A percentile compares a stretch with the other conserved stretches of the same genome.
Conservation (phyloP, 208 protist species). For the Porcisia hertigi region DNA sequence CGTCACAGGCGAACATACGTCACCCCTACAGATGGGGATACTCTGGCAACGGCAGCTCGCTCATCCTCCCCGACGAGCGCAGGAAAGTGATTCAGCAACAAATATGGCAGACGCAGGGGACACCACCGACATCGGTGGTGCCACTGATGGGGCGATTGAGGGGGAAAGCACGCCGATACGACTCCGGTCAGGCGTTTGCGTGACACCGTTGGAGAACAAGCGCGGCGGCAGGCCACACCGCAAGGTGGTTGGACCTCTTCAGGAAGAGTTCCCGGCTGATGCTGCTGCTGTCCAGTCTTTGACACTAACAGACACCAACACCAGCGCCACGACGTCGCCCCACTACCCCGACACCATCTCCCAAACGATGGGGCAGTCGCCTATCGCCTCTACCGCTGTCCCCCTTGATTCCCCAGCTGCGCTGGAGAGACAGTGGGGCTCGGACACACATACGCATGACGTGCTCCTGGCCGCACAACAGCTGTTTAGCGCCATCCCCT, state of each 20-base stretch:
- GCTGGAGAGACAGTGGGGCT: neutral
- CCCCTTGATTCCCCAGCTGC: neutral
- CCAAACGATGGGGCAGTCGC: neutral
- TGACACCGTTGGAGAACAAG: neutral
- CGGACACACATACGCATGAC: neutral
- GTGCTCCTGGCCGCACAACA: neutral
- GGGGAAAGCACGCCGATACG: neutral
- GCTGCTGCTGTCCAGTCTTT: neutral
- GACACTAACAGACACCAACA: neutral
- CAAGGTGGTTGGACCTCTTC: neutral
- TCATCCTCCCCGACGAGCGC: neutral
- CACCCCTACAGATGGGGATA: conserved; percentile 2
- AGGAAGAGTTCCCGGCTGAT: neutral
- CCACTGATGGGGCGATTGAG: neutral
- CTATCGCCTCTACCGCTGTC: neutral
- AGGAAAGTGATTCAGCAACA: neutral
- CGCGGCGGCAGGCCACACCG: neutral
- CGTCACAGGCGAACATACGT: conserved; percentile 2
- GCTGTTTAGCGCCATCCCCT: neutral
- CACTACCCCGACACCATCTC: conserved; percentile 6
- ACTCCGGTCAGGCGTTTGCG: neutral
- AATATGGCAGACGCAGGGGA: neutral
- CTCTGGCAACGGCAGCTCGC: conserved; percentile 4
- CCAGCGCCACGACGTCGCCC: conserved; percentile 9
- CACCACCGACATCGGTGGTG: neutral